Evolutionary conservation across 495 filamentous ascomycete genomes (phyloP).

Genomic region (Polyplosphaeria fusca): DNA sequence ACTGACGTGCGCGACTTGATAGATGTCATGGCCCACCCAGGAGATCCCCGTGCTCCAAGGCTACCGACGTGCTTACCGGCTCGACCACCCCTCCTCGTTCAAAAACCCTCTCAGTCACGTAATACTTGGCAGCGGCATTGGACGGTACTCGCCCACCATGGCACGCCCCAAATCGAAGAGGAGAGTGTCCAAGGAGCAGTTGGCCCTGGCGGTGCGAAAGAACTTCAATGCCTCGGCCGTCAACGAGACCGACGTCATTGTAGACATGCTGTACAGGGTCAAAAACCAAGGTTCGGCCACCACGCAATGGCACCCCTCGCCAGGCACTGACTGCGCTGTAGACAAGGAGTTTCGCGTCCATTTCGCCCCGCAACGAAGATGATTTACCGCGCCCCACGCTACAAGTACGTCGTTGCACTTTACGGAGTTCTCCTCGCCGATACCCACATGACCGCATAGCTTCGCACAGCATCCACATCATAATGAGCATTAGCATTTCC

Average conservation of each 20-base stretch:
- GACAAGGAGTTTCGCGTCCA: constrained; percentile 35
- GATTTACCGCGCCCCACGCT: constrained; percentile 18
- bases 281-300: constrained; percentile 53
- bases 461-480: constrained; percentile 7
- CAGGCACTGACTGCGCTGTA: constrained; percentile 4
- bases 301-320: not conserved
- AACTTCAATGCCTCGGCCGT: constrained; percentile 86
- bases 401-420: constrained; percentile 19
- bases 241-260: constrained; percentile 82
- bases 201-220: constrained; percentile 79
- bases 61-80: constrained; percentile 74
- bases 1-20: not conserved
- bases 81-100: constrained; percentile 67
- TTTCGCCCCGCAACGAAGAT: constrained; percentile 36
- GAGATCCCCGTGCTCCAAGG: constrained; percentile 69
- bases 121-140: constrained; percentile 69
- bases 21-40: constrained; percentile 77
- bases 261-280: constrained; percentile 82
- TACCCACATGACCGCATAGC: constrained; percentile 9
- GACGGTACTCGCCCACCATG: constrained; percentile 70
- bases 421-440: constrained; percentile 20
- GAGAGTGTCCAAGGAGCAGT: constrained; percentile 70
- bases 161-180: constrained; percentile 58
- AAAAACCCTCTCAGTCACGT: constrained; percentile 67
- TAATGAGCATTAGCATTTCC: constrained; percentile 32